A percentile compares a stretch with the other conserved stretches of the same genome.
phyloP scores from a whole-genome alignment of 352 stramenopile genomes.

The Pythium plurisporium region DNA sequence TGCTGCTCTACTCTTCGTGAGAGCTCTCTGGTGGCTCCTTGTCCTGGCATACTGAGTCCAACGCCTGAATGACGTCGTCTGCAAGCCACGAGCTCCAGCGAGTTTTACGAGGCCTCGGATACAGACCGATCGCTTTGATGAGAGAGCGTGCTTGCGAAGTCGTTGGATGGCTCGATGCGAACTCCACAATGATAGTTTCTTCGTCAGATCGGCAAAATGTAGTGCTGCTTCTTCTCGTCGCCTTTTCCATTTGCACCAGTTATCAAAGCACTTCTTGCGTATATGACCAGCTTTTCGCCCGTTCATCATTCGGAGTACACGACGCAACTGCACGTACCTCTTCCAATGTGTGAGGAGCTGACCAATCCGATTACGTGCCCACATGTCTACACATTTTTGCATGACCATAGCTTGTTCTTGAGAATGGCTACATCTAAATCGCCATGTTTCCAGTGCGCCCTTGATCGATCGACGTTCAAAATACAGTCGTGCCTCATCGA shows the following conservation, averaged over 20 bases:
- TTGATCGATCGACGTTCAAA: neutral
- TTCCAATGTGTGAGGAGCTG: slow-evolving; percentile 6
- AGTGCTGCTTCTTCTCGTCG: neutral
- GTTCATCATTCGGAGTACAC: neutral
- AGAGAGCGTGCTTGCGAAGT: neutral
- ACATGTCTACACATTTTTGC: neutral
- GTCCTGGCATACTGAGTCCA: neutral
- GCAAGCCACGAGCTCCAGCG: neutral
- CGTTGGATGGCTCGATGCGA: neutral
- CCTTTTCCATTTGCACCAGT: slow-evolving; percentile 6
- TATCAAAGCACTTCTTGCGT: neutral
- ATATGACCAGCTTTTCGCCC: neutral
- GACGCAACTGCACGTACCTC: neutral
- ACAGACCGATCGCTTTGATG: slow-evolving; percentile 1
- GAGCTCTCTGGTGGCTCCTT: neutral
- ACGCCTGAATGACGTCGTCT: neutral
- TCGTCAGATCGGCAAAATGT: neutral
- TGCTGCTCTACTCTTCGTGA: neutral
- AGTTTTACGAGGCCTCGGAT: slow-evolving; percentile 4
- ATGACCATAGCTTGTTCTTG: neutral
- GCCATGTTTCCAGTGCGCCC: neutral
- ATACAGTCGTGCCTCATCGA: neutral
- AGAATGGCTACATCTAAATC: neutral
- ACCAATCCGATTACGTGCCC: neutral
- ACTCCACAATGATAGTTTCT: neutral